These are phyloP conservation scores for Diplosphaera chodatii DNA, from an alignment of 139 green algal genomes.

Conservation along the genomic window DNA sequence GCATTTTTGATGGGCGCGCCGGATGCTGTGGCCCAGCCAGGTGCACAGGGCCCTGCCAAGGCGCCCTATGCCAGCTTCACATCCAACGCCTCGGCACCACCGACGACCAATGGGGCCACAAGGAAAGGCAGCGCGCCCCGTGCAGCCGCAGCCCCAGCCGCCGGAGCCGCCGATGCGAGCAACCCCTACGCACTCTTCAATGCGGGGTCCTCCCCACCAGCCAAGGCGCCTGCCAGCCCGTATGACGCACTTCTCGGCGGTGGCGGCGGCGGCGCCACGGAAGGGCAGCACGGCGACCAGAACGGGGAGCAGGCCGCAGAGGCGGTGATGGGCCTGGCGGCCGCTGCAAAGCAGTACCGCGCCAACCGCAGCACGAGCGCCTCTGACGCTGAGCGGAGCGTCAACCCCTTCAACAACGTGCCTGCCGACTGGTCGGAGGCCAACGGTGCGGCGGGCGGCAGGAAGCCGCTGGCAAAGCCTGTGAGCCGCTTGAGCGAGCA, in stretches of 20 bases:
- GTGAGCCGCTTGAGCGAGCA: background rate
- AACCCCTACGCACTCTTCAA: background rate
- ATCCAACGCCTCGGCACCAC: too few species aligned
- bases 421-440: background rate
- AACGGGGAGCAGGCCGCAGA: background rate
- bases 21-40: background rate
- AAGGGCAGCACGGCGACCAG: too few species aligned
- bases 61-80: too few species aligned
- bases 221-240: background rate
- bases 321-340: background rate
- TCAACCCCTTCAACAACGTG: background rate
- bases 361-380: background rate
- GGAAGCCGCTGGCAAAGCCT: background rate
- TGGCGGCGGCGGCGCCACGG: too few species aligned
- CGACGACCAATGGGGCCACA: too few species aligned
- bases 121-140: too few species aligned
- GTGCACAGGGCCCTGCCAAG: too few species aligned
- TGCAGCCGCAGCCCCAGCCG: too few species aligned
- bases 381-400: background rate
- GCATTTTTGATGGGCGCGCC: background rate
- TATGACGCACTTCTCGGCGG: background rate
- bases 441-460: too few species aligned
- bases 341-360: background rate
- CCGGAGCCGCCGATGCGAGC: background rate
- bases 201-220: background rate